These are phyloP conservation scores for Pleurotus pulmonarius DNA, from an alignment of 768 basidiomycete species.

Conservation along the genomic window DNA sequence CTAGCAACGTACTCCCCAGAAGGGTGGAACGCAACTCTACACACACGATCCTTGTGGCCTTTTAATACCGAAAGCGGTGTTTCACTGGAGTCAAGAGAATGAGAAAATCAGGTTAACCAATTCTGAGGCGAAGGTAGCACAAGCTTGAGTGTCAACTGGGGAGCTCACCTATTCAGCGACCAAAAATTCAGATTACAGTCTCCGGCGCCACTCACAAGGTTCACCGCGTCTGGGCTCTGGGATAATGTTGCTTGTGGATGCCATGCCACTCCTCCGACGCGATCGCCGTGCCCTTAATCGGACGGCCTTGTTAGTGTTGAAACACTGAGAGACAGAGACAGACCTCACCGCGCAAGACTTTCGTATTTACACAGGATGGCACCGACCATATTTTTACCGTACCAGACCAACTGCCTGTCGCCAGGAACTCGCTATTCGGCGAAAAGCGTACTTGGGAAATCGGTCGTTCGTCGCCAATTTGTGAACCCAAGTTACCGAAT, in stretches of 20 bases:
- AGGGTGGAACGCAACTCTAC: conserved; percentile 94
- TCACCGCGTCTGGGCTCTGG: conserved; percentile 60
- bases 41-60: conserved; percentile 89
- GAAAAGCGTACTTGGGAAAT: conserved; percentile 93
- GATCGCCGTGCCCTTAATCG: conserved; percentile 74
- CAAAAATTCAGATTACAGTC: conserved; percentile 86
- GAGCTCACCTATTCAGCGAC: conserved; percentile 74
- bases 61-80: conserved; percentile 79
- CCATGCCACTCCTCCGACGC: conserved; percentile 96
- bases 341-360: conserved; percentile 64
- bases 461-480: conserved; percentile 96
- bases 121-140: not conserved
- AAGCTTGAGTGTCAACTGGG: not conserved
- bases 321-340: not conserved
- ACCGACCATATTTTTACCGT: conserved; percentile 94
- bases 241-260: conserved; percentile 88
- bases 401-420: conserved; percentile 96
- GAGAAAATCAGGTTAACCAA: not conserved
- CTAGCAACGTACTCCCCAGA: conserved; percentile 92
- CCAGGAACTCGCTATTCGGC: conserved; percentile 83
- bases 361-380: conserved; percentile 79
- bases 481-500: conserved; percentile 91
- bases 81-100: conserved; percentile 53
- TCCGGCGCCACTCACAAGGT: conserved; percentile 88
- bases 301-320: conserved; percentile 8